Base-by-base conservation (phyloP, 768 basidiomycete genomes). In the Boletus sensibilis region DNA sequence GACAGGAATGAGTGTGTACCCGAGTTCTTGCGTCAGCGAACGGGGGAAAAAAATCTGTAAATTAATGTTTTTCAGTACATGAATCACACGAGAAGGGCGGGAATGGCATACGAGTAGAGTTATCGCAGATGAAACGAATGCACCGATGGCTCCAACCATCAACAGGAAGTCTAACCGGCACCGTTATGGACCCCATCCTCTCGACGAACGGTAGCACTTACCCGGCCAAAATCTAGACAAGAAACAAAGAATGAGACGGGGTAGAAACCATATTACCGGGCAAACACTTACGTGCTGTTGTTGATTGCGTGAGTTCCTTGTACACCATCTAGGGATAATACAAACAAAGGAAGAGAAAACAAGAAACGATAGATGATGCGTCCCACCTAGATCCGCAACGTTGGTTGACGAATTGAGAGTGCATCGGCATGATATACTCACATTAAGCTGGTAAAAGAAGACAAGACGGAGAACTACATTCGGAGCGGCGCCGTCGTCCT, bases 361-460 rank as follows among this genome's bases (percentile, higher is more conserved):
- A 88, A 61, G 73, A 92, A 89, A 16, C 91, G 82, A 65, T 92
- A 92, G 20, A 85, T 69, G 44, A 93, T 83, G 25, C 91, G 84
- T 31, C 83, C 80, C 57, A 82, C 75, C 90, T 92, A 54, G 1
- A 34, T 33, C 41, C 25, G 33, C 8, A 18, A 29, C 0, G 43
- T 53, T 37, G 55, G 58, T 12, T 16, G 11, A 23, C 48, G 44
- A 37, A 48, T 2, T 2, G 12, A 31, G 4, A 29, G 25, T 38
- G 35, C 45, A 33, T 56, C 37, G 55, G 42, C 21, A 46, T 20
- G 38, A 64, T 45, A 5, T 5, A 65, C 90, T 57, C 57, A 92
- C 91, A 66, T 93, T 93, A 13, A 92, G 75, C 55, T 88, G 80
- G 67, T 86, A 89, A 66, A 91, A 93, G 4, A 83, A 89, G 25